Evolutionary conservation across 2,329 filamentous ascomycete species (phyloP).

Genomic region (Tolypocladium inflatum): DNA sequence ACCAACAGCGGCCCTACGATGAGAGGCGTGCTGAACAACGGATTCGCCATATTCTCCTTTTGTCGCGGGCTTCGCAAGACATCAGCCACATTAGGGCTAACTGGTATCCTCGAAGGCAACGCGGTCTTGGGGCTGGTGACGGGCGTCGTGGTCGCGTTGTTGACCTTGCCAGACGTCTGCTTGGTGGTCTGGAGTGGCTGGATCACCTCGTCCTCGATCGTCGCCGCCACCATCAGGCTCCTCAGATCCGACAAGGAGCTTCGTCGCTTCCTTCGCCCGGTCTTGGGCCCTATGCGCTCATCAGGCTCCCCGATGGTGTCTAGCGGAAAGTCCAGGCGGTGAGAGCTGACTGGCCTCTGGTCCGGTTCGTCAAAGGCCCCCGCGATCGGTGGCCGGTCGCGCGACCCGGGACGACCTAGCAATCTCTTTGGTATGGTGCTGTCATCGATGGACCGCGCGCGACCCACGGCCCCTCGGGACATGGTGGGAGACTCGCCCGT

Average conservation of each 20-base stretch:
- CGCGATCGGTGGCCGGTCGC: conserved; percentile 50
- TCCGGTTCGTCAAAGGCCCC: conserved; percentile 52
- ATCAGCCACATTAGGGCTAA: conserved; percentile 33
- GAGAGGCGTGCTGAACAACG: conserved; percentile 8
- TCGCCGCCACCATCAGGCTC: conserved; percentile 53
- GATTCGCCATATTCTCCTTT: conserved; percentile 29
- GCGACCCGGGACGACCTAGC: conserved; percentile 40
- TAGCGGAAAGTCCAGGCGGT: conserved; percentile 44
- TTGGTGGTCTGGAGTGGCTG: conserved; percentile 44
- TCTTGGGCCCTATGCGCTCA: conserved; percentile 28
- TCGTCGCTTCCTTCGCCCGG: conserved; percentile 67
- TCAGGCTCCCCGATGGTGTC: conserved; percentile 52
- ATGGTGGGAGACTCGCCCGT: conserved; percentile 54
- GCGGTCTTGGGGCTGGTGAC: conserved; percentile 30
- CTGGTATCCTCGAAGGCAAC: conserved; percentile 40
- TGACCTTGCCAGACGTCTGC: conserved; percentile 48
- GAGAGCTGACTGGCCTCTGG: conserved; percentile 46
- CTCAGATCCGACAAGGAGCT: conserved; percentile 87
- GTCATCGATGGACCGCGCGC: conserved; percentile 69
- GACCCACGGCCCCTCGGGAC: conserved; percentile 55
- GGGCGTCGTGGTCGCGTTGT: conserved; percentile 18
- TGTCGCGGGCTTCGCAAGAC: conserved; percentile 33
- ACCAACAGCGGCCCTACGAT: conserved; percentile 2
- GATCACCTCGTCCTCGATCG: conserved; percentile 30
- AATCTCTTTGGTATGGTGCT: conserved; percentile 36